Evolutionary conservation across 2,329 filamentous ascomycete species (phyloP), one percentile per base, ranked within the genome.

Genomic region (Triangularia verruculosa): DNA sequence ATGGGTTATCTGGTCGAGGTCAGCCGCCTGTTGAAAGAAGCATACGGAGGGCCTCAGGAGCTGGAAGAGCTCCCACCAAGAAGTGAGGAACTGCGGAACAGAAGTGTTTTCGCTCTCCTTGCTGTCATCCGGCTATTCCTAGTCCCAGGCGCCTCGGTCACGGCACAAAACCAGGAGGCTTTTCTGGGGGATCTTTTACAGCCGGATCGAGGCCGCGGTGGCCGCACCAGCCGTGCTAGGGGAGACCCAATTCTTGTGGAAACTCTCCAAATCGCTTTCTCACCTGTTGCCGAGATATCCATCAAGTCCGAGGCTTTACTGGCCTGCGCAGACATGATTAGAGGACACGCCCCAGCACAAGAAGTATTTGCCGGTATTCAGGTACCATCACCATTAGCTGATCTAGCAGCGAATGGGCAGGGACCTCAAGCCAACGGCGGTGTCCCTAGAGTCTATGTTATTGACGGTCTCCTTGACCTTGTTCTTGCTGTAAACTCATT

Each of bases 51-150:
- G 63, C 78, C 81, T 62, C 81, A 82, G 43, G 78, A 82, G 17
- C 82, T 82, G 24, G 81, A 83, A 57, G 86, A 88, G 66, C 81
- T 91, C 61, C 89, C 89, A 12, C 82, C 85, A 24, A 96, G 92
- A 91, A 87, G 87, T 15, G 84, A 90, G 71, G 84, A 86, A 20
- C 91, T 96, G 72, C 86, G 87, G 64, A 93, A 95, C 74, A 92
- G 95, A 73, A 98, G 97, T 72, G 82, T 96, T 11, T 97, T 95
- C 82, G 95, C 94, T 47, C 83, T 97, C 51, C 80, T 98, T 56
- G 91, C 91, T 43, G 89, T 99, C 20, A 83, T 97, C 64, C 89
- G 93, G 69, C 82, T 98, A 64, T 97, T 99, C 73, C 81, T 99
- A 22, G 85, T 90, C 7, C 83, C 85, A 39, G 93, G 94, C n/a